Base-by-base conservation (phyloP, 1,139 yeast species). In the Scheffersomyces quercinus region DNA sequence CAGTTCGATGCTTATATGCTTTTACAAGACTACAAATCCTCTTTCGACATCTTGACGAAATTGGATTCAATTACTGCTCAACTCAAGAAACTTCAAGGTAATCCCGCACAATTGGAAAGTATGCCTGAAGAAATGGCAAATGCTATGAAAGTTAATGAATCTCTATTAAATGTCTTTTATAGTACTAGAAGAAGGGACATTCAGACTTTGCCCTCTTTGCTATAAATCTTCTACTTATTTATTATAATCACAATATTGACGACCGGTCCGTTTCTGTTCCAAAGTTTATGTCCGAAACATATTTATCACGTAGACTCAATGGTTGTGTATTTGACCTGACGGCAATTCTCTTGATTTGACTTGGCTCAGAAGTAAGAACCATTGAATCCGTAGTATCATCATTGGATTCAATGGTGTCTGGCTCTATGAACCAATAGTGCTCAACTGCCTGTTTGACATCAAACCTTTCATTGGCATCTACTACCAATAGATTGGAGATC, bases 401-500 rank as follows among this genome's bases (percentile, higher is more conserved):
- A 44, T 40, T n/a, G 3, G 26, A 20, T 20, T 20, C 26, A 20
- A 20, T 20, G 7, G 26, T 5, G 8, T 20, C 26, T 13, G 34
- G 46, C 35, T 61, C 65, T 4, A 38, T 42, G 46, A 83, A 75
- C 93, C 93, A 86, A 3, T 68, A 70, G 62, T 86, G 95, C 1
- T 56, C 51, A 10, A 75, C 57, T 0, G 88, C 77, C 41, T 77
- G 73, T 3, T 64, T 59, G 2, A 84, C 80, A 41, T 77, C 77
- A 40, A 65, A 71, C 47, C 95, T 66, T 28, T 70, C 66, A 2
- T 60, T 60, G 0, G 90, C 82, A 51, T 84, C 80, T 9, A 82
- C 79, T 24, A 82, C 77, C 36, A 87, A 62, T 40, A 87, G 64
- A 41, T 78, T 75, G 15, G 85, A 73, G 5, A 86, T 83, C 48